Evolutionary conservation across 306 rosid genomes (phyloP), one percentile per base, ranked within the genome.

Genomic region (Dalbergia cultrata): DNA sequence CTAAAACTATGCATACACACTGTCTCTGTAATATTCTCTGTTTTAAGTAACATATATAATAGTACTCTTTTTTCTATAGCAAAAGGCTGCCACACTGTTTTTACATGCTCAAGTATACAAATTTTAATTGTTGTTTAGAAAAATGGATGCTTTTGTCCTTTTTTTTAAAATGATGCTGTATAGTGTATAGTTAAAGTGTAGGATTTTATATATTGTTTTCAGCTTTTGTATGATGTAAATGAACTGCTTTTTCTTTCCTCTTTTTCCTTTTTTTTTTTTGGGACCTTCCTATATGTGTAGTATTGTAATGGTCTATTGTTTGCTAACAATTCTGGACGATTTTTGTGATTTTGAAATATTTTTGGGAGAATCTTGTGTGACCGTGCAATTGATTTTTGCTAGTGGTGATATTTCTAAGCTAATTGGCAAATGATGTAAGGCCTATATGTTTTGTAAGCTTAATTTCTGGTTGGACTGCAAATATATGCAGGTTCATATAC

Each of bases 401-500:
- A 13, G n/a, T 41, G 54, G 31, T 70, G 53, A 54, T 58, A 37
- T 67, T 71, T 59, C 56, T 80, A 56, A 59, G 59, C 44, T 76
- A 60, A 41, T 43, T 74, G 21, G 62, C 75, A 13, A 44, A 11
- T 39, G 17, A 43, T 75, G 62, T 37, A 31, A 60, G 18, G 8
- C 14, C 21, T 52, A 12, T 44, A 4, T 54, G 75, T 66, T 18
- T 5, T 39, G 18, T 64, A 10, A 44, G 35, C 2, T 74, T 33
- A 84, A 54, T 82, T 39, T 85, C 59, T 85, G 49, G 79, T 79
- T 81, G 31, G 17, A 17, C 49, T 59, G 19, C 74, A 19, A 57
- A 57, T 85, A 43, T 70, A 22, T 84, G 84, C 84, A 86, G 89
- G 79, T 76, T 60, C 77, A 41, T 54, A 47, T 22, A 26, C 35